Evolutionary conservation across 345 rosid species (phyloP), one percentile per base, ranked within the genome.

Genomic region (Populus alba): DNA sequence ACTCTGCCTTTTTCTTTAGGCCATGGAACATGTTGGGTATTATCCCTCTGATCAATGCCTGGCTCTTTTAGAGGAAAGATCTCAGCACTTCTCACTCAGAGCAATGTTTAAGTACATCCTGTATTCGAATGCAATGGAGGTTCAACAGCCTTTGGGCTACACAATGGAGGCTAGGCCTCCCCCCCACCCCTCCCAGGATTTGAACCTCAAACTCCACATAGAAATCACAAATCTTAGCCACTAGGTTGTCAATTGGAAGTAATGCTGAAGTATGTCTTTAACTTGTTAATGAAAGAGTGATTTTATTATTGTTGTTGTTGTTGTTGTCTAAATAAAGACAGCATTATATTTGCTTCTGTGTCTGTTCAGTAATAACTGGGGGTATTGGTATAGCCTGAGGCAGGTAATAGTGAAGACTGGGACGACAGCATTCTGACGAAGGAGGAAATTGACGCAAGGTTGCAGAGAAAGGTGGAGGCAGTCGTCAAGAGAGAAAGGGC

Each of bases 401-500:
- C 90, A 80, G 91, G 91, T 65, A 88, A 82, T 69, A 71, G 70
- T 13, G 91, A 90, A 38, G 79, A 86, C 81, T 96, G 99, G 99
- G 99, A 96, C 25, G 90, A 89, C 77, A 96, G 98, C 65, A 63
- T 86, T 81, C 89, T 92, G 67, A 88, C 97, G 5, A 96, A 90
- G 78, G 94, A 91, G 76, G 92, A 94, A 80, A 85, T 84, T 76
- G 97, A 94, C 43, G 88, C 85, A 18, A 90, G 97, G 81, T 53
- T 90, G 73, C 98, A 90, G 81, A 85, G 88, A 74, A 97, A 90
- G 86, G 94, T 86, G 49, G 93, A 92, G 78, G 99, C 98, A 43
- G 72, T 84, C 81, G 85, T 91, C 86, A 94, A 92, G 80, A 85
- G 97, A 83, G 97, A 97, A 75, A 89, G 97, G 80, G 89, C 98